Base-by-base conservation (phyloP, 2,329 filamentous ascomycete species). In the Nemania sp. region DNA sequence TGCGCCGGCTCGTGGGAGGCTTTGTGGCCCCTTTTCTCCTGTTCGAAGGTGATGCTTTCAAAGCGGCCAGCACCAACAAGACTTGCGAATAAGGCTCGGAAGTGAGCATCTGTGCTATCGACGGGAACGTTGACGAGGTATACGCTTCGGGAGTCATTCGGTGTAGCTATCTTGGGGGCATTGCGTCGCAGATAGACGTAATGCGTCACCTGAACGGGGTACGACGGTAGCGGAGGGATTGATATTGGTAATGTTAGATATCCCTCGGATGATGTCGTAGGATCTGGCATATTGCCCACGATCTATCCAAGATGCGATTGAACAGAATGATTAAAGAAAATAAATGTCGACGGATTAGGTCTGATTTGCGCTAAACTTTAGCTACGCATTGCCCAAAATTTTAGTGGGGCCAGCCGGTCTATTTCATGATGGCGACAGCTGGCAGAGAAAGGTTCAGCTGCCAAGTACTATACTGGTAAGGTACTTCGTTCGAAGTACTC, bases 111-210 rank as follows among this genome's bases (percentile, higher is more conserved):
- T 4, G 90, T 95, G 54, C 90, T 86, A 68, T 97, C 92, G 59
- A 88, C 79, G 6, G 94, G 94, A 1, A 95, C 75, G 66, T 99
- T 97, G 60, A 92, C 89, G n/a, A 96, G 70, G 73, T 96, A 99
- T 15, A 99, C 80, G 57, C 89, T 91, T 63, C 92, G 86, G 14
- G 83, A 76, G 64, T 93, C 88, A 70, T 89, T 81, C 49, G 81
- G 78, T 6, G 88, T 88, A 12, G 89, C 84, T 34, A 89, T 80
- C 73, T 88, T 90, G 56, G 93, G 91, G 40, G 86, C 80, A 72
- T 97, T 92, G 50, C 84, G 84, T 61, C 90, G 90, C 50, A 97
- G 75, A 75, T 96, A 96, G 65, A 97, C 77, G 73, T 92, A 90
- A 75, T 97, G 94, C 44, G 83, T 83, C 53, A 85, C 80, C 37